These are phyloP conservation scores for Acer negundo DNA, from an alignment of 345 rosid genomes.

Conservation along the genomic window DNA sequence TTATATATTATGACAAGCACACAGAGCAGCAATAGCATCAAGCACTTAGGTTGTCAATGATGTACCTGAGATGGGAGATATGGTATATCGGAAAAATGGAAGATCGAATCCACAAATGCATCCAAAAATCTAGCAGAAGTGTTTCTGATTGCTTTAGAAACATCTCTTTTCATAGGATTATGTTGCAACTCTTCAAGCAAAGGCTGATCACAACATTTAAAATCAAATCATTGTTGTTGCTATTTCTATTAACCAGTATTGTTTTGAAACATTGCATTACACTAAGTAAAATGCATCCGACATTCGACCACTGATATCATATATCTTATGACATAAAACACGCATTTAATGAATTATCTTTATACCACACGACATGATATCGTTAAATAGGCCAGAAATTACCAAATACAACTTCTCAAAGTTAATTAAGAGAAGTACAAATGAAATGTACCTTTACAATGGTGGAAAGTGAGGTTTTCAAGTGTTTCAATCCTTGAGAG, in stretches of 20 bases:
- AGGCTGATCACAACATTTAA: constrained; percentile 26
- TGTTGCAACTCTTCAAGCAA: constrained; percentile 21
- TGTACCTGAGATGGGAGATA: constrained; percentile 48
- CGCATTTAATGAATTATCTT: too few species aligned
- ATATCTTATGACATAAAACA: too few species aligned
- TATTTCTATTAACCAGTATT: neutral
- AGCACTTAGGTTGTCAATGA: neutral
- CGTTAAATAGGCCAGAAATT: neutral
- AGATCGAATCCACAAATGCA: constrained; percentile 41
- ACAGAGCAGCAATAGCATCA: neutral
- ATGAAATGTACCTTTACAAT: constrained; percentile 25
- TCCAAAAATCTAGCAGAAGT: constrained; percentile 33
- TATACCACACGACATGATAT: too few species aligned
- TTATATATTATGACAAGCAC: neutral
- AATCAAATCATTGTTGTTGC: neutral
- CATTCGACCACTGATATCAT: too few species aligned
- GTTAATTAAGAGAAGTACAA: too few species aligned
- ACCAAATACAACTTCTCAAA: neutral
- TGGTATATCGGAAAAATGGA: constrained; percentile 43
- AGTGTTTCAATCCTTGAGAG: constrained; percentile 5
- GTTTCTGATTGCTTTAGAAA: constrained; percentile 20
- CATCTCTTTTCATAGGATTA: constrained; percentile 25
- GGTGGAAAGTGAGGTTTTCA: constrained; percentile 22
- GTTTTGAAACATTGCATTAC: too few species aligned
- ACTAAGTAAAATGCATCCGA: too few species aligned